A percentile compares a stretch with the other conserved stretches of the same genome.
These are phyloP conservation scores for Trichoderma pleuroti DNA, from an alignment of 2,329 filamentous ascomycete genomes.

Conservation along the genomic window DNA sequence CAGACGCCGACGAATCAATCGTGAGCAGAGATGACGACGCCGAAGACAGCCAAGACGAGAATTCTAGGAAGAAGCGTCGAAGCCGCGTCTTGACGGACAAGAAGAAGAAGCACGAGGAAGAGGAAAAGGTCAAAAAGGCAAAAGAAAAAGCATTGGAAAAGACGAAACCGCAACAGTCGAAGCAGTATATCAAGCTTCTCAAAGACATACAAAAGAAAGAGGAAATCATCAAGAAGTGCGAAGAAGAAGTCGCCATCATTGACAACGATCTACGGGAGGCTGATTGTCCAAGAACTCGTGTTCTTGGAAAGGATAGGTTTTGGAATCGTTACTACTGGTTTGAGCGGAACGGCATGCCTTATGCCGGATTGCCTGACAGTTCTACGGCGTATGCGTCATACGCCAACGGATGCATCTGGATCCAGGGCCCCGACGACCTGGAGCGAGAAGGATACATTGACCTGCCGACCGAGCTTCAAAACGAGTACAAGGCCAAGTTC, in stretches of 20 bases:
- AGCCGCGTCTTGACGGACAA: conserved; percentile 59
- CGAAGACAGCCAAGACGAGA: conserved; percentile 69
- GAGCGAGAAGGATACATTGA: conserved; percentile 86
- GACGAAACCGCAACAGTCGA: conserved; percentile 71
- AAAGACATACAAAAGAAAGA: conserved; percentile 89
- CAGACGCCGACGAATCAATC: conserved; percentile 59
- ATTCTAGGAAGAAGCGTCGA: conserved; percentile 50
- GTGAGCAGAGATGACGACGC: conserved; percentile 57
- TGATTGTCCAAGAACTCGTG: conserved; percentile 84
- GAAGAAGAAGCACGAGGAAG: conserved; percentile 73
- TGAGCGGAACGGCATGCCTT: conserved; percentile 97
- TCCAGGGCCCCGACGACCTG: conserved; percentile 89
- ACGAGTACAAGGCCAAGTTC: conserved; percentile 73
- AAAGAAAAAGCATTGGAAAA: conserved; percentile 68
- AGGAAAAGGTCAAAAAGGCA: conserved; percentile 67
- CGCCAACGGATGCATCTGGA: conserved; percentile 92
- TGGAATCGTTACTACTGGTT: conserved; percentile 99
- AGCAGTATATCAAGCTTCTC: conserved; percentile 81
- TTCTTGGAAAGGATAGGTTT: conserved; percentile 91
- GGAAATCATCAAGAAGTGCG: conserved; percentile 72
- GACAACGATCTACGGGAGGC: conserved; percentile 93
- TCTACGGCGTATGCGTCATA: conserved; percentile 85
- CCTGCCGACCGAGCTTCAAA: conserved; percentile 64
- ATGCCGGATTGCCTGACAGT: conserved; percentile 79
- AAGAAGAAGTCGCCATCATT: conserved; percentile 78